These are phyloP conservation scores for Dendrobium nobile DNA, from an alignment of 106 monocot genomes.

Conservation along the genomic window DNA sequence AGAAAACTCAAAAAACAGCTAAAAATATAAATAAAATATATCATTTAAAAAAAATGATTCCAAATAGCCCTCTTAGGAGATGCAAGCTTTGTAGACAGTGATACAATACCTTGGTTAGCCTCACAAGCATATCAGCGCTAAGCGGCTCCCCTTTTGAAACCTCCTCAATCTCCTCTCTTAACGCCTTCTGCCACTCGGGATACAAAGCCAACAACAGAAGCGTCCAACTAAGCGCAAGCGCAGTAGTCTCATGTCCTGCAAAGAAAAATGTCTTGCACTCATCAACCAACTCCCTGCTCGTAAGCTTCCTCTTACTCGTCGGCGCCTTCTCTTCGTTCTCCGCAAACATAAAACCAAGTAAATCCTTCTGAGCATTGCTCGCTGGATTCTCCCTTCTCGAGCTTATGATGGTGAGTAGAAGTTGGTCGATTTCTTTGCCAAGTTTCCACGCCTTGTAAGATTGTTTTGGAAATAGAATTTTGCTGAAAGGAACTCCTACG, in stretches of 20 bases:
- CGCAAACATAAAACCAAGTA: conserved; percentile 50
- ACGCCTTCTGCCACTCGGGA: conserved; percentile 58
- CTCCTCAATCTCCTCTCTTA: conserved; percentile 47
- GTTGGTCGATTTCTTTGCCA: conserved; percentile 63
- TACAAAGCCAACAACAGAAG: conserved; percentile 51
- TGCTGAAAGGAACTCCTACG: conserved; percentile 65
- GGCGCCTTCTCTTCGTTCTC: conserved; percentile 16
- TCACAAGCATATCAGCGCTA: conserved; percentile 31
- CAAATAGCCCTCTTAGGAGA: too few relatives aligned
- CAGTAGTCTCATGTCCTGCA: conserved; percentile 78
- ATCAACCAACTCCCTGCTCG: conserved; percentile 57
- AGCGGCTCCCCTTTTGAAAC: conserved; percentile 13
- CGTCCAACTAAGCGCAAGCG: conserved; percentile 55
- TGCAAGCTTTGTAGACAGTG: too few relatives aligned
- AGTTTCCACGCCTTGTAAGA: conserved; percentile 34
- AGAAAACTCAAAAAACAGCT: too few relatives aligned
- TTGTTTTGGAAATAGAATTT: conserved; percentile 19
- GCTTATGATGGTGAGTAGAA: conserved; percentile 38
- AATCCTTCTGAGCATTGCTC: conserved; percentile 11
- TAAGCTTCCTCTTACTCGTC: conserved; percentile 26
- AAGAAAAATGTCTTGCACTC: conserved; percentile 94
- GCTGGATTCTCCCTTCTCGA: conserved; percentile 1
- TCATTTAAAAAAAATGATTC: too few relatives aligned
- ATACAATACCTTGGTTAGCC: conserved; percentile 45
- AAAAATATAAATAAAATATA: too few relatives aligned